phyloP scores from a whole-genome alignment of 805 yeast species.

The Wickerhamiella australiensis region DNA sequence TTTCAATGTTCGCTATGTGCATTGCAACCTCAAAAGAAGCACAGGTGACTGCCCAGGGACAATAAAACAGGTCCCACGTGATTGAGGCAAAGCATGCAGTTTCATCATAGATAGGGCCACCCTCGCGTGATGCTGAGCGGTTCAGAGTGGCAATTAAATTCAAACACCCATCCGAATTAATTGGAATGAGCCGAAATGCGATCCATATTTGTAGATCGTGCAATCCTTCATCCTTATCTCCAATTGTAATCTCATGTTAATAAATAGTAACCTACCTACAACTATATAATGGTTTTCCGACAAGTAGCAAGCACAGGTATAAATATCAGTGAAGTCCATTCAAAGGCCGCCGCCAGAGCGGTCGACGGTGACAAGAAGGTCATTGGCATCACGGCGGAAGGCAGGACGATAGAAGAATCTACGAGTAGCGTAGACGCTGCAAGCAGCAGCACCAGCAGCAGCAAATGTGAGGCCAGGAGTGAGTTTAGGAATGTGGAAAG shows the following conservation, averaged over 20 bases:
- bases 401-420: constrained; percentile 28
- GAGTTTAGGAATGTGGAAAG: constrained; percentile 5
- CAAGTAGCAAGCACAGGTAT: neutral
- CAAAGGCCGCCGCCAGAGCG: constrained; percentile 31
- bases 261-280: neutral
- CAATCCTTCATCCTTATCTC: too few species aligned
- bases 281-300: neutral
- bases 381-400: constrained; percentile 22
- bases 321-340: neutral
- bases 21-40: too few species aligned
- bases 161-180: too few species aligned
- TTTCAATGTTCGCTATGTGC: neutral
- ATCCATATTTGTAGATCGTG: too few species aligned
- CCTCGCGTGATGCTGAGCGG: too few species aligned
- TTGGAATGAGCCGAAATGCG: too few species aligned
- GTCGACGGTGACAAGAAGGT: constrained; percentile 28
- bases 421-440: constrained; percentile 21
- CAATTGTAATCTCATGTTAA: neutral
- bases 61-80: too few species aligned
- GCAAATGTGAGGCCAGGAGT: constrained; percentile 19
- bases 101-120: too few species aligned
- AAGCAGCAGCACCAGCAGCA: constrained; percentile 20
- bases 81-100: too few species aligned
- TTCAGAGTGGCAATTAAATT: too few species aligned
- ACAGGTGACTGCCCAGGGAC: too few species aligned